Percentiles rank a stretch among this genome's conserved stretches.
Evolutionary conservation across 2,329 filamentous ascomycete genomes (phyloP).

Genomic region (Cercospora sp.): DNA sequence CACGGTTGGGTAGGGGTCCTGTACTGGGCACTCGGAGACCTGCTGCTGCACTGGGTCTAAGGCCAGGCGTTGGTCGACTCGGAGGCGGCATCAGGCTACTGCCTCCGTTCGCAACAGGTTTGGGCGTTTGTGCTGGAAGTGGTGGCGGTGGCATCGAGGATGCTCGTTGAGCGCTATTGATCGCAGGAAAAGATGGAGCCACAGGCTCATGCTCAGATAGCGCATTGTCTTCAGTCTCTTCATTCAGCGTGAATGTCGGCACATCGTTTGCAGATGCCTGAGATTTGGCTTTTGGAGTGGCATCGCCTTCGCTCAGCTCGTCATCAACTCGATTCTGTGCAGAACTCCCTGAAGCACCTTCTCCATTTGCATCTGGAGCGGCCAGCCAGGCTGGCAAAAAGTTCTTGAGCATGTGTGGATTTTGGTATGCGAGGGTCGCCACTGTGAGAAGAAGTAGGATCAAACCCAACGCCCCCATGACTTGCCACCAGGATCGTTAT

Average conservation of each 20-base stretch:
- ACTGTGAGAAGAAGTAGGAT: conserved; percentile 43
- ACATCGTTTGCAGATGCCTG: conserved; percentile 21
- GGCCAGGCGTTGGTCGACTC: conserved; percentile 21
- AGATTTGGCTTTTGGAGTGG: conserved; percentile 37
- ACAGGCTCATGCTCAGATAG: conserved; percentile 17
- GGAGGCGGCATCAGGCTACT: conserved; percentile 36
- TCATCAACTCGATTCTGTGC: conserved; percentile 13
- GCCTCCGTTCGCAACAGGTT: conserved; percentile 18
- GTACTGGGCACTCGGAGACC: conserved; percentile 46
- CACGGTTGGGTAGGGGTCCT: conserved; percentile 52
- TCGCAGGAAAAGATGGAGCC: conserved; percentile 47
- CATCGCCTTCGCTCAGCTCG: conserved; percentile 30
- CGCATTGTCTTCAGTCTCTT: conserved; percentile 35
- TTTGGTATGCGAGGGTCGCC: conserved; percentile 44
- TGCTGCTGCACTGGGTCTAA: conserved; percentile 35
- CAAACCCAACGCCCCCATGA: conserved; percentile 47
- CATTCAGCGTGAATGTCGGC: conserved; percentile 32
- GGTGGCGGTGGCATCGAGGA: conserved; percentile 41
- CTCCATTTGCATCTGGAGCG: conserved; percentile 6
- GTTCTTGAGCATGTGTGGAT: conserved; percentile 41
- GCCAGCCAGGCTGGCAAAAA: conserved; percentile 34
- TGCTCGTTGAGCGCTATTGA: conserved; percentile 50
- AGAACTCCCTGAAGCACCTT: background rate
- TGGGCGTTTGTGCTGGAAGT: conserved; percentile 18
- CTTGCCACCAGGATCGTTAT: conserved; percentile 13